These are phyloP conservation scores for Eucalyptus sideroxylon DNA, from an alignment of 345 rosid genomes.

Conservation along the genomic window DNA sequence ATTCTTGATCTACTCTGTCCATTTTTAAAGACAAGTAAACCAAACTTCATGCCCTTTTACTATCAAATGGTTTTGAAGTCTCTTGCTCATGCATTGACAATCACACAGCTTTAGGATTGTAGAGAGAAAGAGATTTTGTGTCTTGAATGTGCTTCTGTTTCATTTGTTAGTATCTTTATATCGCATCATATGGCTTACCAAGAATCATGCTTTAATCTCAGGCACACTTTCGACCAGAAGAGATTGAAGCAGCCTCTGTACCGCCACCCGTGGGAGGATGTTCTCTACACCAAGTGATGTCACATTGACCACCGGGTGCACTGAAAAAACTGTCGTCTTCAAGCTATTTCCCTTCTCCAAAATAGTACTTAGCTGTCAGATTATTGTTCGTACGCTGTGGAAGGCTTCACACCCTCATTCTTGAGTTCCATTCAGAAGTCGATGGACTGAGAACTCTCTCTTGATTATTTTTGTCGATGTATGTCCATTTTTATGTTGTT, in stretches of 20 bases:
- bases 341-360: background rate
- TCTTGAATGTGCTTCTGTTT: background rate
- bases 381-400: background rate
- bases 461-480: background rate
- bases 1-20: background rate
- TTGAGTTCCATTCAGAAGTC: background rate
- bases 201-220: background rate
- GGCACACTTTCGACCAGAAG: conserved; percentile 97
- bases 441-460: background rate
- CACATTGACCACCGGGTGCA: background rate
- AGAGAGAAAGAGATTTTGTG: background rate
- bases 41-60: background rate
- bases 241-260: conserved; percentile 93
- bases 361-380: background rate
- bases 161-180: background rate
- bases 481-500: background rate
- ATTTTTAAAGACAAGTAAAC: background rate
- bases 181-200: background rate
- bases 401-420: background rate
- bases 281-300: conserved; percentile 86
- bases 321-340: background rate
- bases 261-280: conserved; percentile 99
- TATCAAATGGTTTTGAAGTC: background rate
- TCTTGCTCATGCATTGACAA: background rate
- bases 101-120: background rate